Percentiles rank a stretch among this genome's conserved stretches.
Conservation (phyloP, 1,139 yeast genomes). For the Protomyces gravidus region DNA sequence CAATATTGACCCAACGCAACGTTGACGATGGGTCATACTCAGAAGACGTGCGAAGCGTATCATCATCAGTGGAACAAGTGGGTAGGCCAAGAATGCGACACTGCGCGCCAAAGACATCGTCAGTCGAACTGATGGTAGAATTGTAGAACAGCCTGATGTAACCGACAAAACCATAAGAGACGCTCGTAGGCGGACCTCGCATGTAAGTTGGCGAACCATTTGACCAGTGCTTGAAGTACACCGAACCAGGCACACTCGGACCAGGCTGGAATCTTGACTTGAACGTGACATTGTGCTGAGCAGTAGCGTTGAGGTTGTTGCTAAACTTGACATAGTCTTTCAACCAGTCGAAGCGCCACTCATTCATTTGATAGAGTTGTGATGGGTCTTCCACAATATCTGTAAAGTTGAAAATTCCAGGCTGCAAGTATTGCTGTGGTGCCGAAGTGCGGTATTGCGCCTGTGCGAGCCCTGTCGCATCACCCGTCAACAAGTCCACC, state of each 20-base stretch:
- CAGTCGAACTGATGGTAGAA: conserved; percentile 16
- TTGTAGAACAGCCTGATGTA: conserved; percentile 25
- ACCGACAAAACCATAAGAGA: conserved; percentile 9
- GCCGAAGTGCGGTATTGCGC: conserved; percentile 4
- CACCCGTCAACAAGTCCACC: conserved; percentile 13
- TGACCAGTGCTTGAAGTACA: conserved; percentile 26
- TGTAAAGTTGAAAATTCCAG: conserved; percentile 6
- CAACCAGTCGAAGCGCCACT: conserved; percentile 23
- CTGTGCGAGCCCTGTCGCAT: not conserved
- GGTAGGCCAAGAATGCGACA: conserved; percentile 9
- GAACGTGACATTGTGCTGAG: not conserved
- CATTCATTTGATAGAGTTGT: conserved; percentile 9
- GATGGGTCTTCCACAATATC: not conserved
- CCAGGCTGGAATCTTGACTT: not conserved
- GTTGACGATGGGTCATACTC: conserved; percentile 12
- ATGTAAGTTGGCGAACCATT: conserved; percentile 2
- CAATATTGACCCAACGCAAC: conserved; percentile 9
- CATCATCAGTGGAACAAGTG: conserved; percentile 17
- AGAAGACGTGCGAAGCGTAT: conserved; percentile 17
- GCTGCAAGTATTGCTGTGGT: conserved; percentile 3
- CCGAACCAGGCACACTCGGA: conserved; percentile 17
- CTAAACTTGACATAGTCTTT: conserved; percentile 1
- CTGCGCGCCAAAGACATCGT: conserved; percentile 22
- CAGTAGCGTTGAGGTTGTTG: conserved; percentile 6
- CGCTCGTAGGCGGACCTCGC: conserved; percentile 5